A percentile compares a stretch with the other conserved stretches of the same genome.
Conservation (phyloP, 139 green algal species). For the Asterochloris erici region DNA sequence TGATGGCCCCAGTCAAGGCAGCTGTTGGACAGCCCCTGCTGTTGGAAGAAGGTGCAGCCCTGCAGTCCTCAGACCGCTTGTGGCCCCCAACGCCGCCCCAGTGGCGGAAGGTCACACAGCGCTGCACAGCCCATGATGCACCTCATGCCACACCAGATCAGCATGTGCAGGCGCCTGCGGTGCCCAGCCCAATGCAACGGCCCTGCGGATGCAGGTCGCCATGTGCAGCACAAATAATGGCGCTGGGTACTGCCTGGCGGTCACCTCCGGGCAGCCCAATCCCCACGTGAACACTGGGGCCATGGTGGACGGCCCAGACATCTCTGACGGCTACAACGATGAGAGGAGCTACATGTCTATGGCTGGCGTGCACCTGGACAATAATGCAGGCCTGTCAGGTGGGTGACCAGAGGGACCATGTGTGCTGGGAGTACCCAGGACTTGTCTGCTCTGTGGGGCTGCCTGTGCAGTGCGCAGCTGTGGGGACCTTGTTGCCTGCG, state of each 20-base stretch:
- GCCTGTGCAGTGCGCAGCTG: neutral
- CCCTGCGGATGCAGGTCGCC: neutral
- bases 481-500: neutral
- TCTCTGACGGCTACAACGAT: slow-evolving; percentile 15
- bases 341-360: neutral
- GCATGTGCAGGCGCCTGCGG: too few species aligned
- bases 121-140: too few species aligned
- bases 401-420: neutral
- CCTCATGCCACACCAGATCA: too few species aligned
- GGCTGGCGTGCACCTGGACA: slow-evolving; percentile 9
- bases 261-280: slow-evolving; percentile 33
- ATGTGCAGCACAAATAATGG: neutral
- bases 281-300: slow-evolving; percentile 53
- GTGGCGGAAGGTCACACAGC: too few species aligned
- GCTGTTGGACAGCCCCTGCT: too few species aligned
- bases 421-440: too few species aligned
- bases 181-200: too few species aligned
- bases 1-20: too few species aligned
- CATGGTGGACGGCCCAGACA: slow-evolving; percentile 42
- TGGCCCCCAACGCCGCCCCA: too few species aligned
- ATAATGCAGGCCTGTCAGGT: slow-evolving; percentile 2
- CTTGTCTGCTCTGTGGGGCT: too few species aligned
- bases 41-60: too few species aligned
- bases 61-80: too few species aligned
- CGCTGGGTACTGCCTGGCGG: neutral